Conservation (phyloP, 225 moss, liverwort and hornwort genomes). For the Straminergon stramineum region DNA sequence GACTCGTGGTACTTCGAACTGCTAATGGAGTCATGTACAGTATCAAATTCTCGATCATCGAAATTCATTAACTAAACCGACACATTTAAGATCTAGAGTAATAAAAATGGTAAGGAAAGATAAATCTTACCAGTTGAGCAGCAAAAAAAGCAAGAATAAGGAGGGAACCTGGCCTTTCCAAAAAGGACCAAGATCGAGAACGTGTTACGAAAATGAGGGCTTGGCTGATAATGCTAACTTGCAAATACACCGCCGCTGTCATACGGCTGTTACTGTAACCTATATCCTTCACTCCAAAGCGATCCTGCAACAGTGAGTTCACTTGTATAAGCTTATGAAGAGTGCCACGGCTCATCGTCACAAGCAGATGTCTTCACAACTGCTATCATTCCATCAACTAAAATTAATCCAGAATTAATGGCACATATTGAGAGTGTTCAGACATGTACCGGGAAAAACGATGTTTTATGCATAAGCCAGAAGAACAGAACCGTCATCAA, state of each 20-base stretch:
- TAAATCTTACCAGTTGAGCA: conserved; percentile 30
- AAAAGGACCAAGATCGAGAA: conserved; percentile 21
- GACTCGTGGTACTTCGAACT: neutral
- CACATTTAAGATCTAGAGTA: neutral
- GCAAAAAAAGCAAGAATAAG: conserved; percentile 10
- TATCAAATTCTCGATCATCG: neutral
- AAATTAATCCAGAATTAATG: neutral
- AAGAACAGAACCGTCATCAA: conserved; percentile 72
- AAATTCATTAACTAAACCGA: neutral
- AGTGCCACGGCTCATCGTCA: neutral
- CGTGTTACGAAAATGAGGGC: conserved; percentile 52
- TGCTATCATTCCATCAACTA: neutral
- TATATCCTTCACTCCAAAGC: conserved; percentile 27
- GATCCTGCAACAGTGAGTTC: conserved; percentile 7
- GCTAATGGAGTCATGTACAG: neutral
- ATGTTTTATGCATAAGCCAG: conserved; percentile 35
- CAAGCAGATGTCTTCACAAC: neutral
- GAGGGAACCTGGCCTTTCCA: conserved; percentile 28
- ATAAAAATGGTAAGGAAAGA: neutral
- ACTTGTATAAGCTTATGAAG: neutral
- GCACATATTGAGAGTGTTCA: neutral
- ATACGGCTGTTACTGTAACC: conserved; percentile 6
- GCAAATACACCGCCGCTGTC: conserved; percentile 43
- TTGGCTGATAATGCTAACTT: conserved; percentile 56
- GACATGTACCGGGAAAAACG: conserved; percentile 34